Base-by-base conservation (phyloP, 2,329 filamentous ascomycete species). In the Ophiostoma triangulosporum region DNA sequence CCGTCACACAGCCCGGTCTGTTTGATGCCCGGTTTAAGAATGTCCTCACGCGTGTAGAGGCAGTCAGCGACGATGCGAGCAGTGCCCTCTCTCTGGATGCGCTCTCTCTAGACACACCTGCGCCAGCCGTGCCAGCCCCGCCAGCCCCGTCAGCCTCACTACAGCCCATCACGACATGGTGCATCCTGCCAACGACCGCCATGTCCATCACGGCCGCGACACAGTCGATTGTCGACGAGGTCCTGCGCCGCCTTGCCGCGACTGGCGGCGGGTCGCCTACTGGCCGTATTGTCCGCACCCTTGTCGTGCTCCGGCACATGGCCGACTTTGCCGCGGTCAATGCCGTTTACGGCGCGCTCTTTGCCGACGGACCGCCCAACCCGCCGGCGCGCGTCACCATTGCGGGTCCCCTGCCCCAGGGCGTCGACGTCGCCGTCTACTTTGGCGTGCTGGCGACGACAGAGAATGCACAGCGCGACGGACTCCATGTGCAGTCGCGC, bases 361-460 rank as follows among this genome's bases (percentile, higher is more conserved):
- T 97, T 67, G 69, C 51, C 8, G 51, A 70, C 20, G 73, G 76
- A 49, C 84, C 90, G 0, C 84, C 90, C 0, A 95, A 90, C 59
- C 93, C 93, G 0, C 88, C 93, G 0, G 81, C 90, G 0, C 73
- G 93, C 50, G 84, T 94, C 50, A 95, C 89, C 5, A 78, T 97
- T 49, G 83, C 88, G 0, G 70, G 79, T 49, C 64, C 73, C 6
- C 73, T 96, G 7, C 85, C 86, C 0, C 48, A 63, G 0, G 74
- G 73, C 9, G 69, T 75, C 50, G 75, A 82, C 56, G 77, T 83
- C 51, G 68, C 86, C 15, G 76, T 91, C 57, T 72, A 57, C 14
- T 24, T 57, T 50, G 40, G 51, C 5, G 54, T 59, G 1, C 4
- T 57, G 36, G 3, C 20, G 20, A 20, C 2, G 57, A 66, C 22